Base-by-base conservation (phyloP, 768 basidiomycete species). In the Calvatia gigantea region DNA sequence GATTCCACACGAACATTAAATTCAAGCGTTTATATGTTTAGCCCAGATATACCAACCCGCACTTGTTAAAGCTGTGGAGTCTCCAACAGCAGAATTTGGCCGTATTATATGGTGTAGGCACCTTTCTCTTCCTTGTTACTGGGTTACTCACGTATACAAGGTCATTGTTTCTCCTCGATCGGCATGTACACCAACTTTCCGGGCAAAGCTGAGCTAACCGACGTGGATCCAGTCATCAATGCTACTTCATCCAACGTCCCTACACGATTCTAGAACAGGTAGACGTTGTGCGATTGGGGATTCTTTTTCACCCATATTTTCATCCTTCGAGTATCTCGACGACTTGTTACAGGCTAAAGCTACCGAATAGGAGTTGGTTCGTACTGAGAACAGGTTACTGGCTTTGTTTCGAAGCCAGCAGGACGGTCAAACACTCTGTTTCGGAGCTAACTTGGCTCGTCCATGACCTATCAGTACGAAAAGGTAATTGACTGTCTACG, bases 101-200 rank as follows among this genome's bases (percentile, higher is more conserved):
- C 50, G 50, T n/a, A 51, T 51, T 19, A 17, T 41, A 8, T 51
- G 50, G 50, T 41, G 50, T 39, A 51, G 19, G 38, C 2, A 23
- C 37, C 33, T 42, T 12, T 9, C 21, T 11, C 17, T 42, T 28
- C 25, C 15, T 48, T 37, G 8, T 21, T 23, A 12, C 41, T 27
- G 2, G 7, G 6, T 25, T 27, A 32, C 19, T 47, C 39, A 41
- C 51, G n/a, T n/a, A 6, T 25, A 35, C 14, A 61, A 61, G 61
- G 62, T 58, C 45, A 19, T 39, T 64, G 7, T 64, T 61, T 48
- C 54, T 53, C 7, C 39, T 60, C 14, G 61, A 64, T 46, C 50
- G 59, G 61, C 59, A 35, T 19, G 56, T 31, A 9, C 6, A 33
- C n/a, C 15, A 6, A 14, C 12, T 11, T 23, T 14, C 21, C 21